Evolutionary conservation across 1,284 basidiomycete genomes (phyloP), one percentile per base, ranked within the genome.

Genomic region (Ustilago xerochloae): DNA sequence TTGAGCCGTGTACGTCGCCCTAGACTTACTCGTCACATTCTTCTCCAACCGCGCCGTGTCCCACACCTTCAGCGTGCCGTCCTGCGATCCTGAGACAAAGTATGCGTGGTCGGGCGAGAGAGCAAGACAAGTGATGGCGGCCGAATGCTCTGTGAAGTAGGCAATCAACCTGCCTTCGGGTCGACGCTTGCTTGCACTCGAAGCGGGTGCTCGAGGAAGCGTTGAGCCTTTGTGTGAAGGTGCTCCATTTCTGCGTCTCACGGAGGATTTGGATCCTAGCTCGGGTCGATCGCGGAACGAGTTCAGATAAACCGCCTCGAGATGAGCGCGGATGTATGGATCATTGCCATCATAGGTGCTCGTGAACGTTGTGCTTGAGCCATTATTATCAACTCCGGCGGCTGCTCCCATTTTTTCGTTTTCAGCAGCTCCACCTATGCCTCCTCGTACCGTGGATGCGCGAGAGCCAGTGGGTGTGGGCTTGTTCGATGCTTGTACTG

Each of bases 101-200:
- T 97, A 99, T 72, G 91, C 86, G 72, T 97, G 93, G 82, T 99
- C 97, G 0, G 94, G 93, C 1, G 96, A 91, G 10, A 96, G 92
- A 0, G 91, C 91, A 16, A 99, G 87, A 1, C 90, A 89, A 1
- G 91, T 93, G 64, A 99, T 87, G 1, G 75, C 58, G 28, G 59
- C 77, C 9, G 75, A 65, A 54, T 83, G 81, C 54, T 84, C 93
- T 20, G 89, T 77, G 54, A 83, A 80, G 47, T 79, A 81, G 0
- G 81, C 78, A 28, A 84, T 69, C 13, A 84, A 61, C 26, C 75
- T 68, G 36, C 81, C 82, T 32, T 81, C 79, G 1, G 82, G 82
- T 22, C 79, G 61, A 9, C 68, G 67, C 38, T 81, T 78, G 64
- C 76, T 79, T 13, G 63, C 55, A 49, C 53, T 65, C 35, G 78